Evolutionary conservation across 2,329 filamentous ascomycete genomes (phyloP).

Genomic region (Capronia americana): DNA sequence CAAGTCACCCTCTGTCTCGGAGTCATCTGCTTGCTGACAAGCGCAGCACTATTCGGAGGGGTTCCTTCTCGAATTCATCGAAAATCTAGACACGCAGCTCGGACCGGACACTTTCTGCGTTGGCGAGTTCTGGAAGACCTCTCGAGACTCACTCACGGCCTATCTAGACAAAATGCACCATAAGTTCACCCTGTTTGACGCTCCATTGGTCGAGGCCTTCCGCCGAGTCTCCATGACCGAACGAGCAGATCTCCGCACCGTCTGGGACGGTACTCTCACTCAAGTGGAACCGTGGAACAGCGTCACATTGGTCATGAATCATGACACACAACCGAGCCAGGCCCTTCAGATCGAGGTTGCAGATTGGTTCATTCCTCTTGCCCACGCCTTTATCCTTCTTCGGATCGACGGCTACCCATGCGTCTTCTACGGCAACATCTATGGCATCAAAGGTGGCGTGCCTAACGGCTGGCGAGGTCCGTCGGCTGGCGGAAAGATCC

Average conservation of each 20-base stretch:
- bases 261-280: constrained; percentile 66
- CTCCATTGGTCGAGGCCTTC: constrained; percentile 71
- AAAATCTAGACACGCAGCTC: constrained; percentile 56
- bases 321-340: constrained; percentile 40
- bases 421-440: constrained; percentile 69
- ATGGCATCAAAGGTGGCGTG: constrained; percentile 58
- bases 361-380: constrained; percentile 69
- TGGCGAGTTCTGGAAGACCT: constrained; percentile 62
- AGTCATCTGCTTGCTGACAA: neutral
- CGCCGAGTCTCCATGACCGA: constrained; percentile 61
- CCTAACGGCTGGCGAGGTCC: constrained; percentile 55
- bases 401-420: constrained; percentile 65
- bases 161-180: constrained; percentile 63
- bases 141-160: constrained; percentile 58
- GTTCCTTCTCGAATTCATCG: constrained; percentile 64
- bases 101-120: constrained; percentile 63
- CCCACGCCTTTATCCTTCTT: constrained; percentile 70
- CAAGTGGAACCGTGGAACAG: constrained; percentile 57
- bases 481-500: constrained; percentile 58
- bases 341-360: constrained; percentile 59
- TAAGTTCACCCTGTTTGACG: constrained; percentile 67
- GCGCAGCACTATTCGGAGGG: constrained; percentile 65
- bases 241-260: constrained; percentile 62
- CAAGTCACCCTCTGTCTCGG: neutral
- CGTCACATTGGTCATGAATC: constrained; percentile 67